Conservation (phyloP, 768 basidiomycete species). For the Tylopilus vinaceipallidus region DNA sequence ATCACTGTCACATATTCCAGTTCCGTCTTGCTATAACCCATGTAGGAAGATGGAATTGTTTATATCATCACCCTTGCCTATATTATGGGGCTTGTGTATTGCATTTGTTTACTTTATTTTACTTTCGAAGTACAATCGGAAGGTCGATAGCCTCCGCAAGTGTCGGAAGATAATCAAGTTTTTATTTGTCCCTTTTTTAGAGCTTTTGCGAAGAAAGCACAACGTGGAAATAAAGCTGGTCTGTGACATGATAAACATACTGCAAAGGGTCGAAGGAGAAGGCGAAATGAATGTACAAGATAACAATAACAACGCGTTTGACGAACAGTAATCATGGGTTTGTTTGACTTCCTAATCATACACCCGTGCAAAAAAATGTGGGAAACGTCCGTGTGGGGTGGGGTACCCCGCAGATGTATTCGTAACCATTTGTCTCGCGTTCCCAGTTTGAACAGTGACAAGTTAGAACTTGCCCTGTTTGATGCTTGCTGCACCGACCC, state of each 20-base stretch:
- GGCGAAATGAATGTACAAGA: too few species aligned
- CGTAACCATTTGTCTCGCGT: constrained; percentile 39
- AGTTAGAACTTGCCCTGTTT: constrained; percentile 40
- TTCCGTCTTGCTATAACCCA: constrained; percentile 4
- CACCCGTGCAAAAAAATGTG: constrained; percentile 13
- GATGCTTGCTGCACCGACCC: constrained; percentile 38
- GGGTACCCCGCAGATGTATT: constrained; percentile 1
- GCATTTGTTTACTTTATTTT: constrained; percentile 30
- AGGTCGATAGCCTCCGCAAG: constrained; percentile 9
- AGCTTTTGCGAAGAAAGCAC: not conserved
- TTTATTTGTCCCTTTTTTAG: constrained; percentile 12
- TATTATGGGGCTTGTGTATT: too few species aligned
- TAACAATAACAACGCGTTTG: constrained; percentile 9
- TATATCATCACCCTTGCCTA: constrained; percentile 27
- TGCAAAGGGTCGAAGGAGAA: not conserved
- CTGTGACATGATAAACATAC: not conserved
- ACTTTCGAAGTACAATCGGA: constrained; percentile 18
- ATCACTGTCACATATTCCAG: constrained; percentile 12
- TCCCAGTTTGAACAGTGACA: constrained; percentile 48
- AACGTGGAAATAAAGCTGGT: not conserved
- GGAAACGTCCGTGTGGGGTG: not conserved
- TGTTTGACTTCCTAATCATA: constrained; percentile 21
- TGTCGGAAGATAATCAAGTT: constrained; percentile 23
- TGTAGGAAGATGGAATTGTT: constrained; percentile 22
- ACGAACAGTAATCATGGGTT: not conserved